Percentiles rank a stretch among this genome's conserved stretches.
Conservation (phyloP, 768 basidiomycete species). For the Termitomyces sp. region DNA sequence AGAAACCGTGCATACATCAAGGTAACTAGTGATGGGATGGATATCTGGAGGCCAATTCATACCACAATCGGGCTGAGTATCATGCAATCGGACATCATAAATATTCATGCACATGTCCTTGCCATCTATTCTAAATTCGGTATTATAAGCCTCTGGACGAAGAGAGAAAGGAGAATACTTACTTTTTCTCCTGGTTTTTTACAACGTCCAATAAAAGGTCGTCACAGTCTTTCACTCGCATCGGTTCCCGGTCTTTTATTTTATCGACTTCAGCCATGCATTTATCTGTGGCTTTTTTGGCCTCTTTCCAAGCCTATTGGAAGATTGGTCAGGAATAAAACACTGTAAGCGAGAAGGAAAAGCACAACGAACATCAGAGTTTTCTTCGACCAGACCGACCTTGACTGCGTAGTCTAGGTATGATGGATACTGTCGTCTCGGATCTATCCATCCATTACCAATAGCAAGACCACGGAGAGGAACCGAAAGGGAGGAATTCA, state of each 20-base stretch:
- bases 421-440: conserved; percentile 80
- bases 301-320: conserved; percentile 55
- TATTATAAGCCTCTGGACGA: not conserved
- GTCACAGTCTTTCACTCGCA: conserved; percentile 57
- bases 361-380: conserved; percentile 52
- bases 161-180: conserved; percentile 6
- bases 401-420: conserved; percentile 85
- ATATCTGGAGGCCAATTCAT: conserved; percentile 98
- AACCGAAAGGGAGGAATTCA: conserved; percentile 55
- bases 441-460: conserved; percentile 98
- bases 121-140: conserved; percentile 54
- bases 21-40: conserved; percentile 65
- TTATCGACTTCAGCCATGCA: conserved; percentile 50
- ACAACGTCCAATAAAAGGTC: conserved; percentile 45
- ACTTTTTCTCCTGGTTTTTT: conserved; percentile 38
- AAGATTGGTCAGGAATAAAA: not conserved
- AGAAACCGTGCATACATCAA: conserved; percentile 58
- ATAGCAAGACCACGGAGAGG: conserved; percentile 82
- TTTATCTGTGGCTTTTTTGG: conserved; percentile 51
- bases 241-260: conserved; percentile 49
- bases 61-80: conserved; percentile 83
- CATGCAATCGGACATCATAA: conserved; percentile 91
- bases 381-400: conserved; percentile 71
- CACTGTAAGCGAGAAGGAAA: not conserved
- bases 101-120: conserved; percentile 83